phyloP scores from a whole-genome alignment of 345 rosid genomes.

The Linum lewisii region DNA sequence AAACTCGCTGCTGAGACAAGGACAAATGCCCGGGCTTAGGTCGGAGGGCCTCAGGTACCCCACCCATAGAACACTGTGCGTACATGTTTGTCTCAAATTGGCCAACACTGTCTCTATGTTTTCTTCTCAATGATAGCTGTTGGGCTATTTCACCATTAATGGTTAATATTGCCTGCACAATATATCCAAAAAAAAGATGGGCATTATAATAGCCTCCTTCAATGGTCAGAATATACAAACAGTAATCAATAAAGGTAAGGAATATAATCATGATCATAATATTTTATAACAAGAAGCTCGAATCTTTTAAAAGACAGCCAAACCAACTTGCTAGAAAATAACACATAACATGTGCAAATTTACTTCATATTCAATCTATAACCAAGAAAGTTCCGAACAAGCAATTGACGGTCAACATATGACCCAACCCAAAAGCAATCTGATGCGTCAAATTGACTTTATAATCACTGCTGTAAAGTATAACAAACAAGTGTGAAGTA shows the following conservation, averaged over 20 bases:
- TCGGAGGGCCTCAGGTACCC: constrained; percentile 81
- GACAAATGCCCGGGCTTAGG: constrained; percentile 93
- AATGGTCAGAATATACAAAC: neutral
- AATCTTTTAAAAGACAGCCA: neutral
- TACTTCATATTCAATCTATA: too few species aligned
- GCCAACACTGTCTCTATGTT: constrained; percentile 73
- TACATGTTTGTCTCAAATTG: constrained; percentile 66
- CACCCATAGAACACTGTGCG: constrained; percentile 62
- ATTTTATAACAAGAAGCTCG: neutral
- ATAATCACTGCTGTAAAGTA: neutral
- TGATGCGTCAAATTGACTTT: neutral
- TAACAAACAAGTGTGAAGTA: neutral
- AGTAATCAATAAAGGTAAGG: too few species aligned
- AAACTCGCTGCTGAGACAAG: constrained; percentile 83
- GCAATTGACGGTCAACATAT: neutral
- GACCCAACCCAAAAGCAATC: neutral
- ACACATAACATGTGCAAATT: neutral
- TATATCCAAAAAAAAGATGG: neutral
- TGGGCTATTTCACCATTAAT: constrained; percentile 84
- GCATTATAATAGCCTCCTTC: neutral
- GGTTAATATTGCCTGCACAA: constrained; percentile 69
- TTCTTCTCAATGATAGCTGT: constrained; percentile 69
- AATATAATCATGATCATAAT: too few species aligned
- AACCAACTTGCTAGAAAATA: neutral
- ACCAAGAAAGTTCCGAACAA: neutral